Base-by-base conservation (phyloP, 768 basidiomycete genomes). In the Lanmaoa pseudosensibilis region DNA sequence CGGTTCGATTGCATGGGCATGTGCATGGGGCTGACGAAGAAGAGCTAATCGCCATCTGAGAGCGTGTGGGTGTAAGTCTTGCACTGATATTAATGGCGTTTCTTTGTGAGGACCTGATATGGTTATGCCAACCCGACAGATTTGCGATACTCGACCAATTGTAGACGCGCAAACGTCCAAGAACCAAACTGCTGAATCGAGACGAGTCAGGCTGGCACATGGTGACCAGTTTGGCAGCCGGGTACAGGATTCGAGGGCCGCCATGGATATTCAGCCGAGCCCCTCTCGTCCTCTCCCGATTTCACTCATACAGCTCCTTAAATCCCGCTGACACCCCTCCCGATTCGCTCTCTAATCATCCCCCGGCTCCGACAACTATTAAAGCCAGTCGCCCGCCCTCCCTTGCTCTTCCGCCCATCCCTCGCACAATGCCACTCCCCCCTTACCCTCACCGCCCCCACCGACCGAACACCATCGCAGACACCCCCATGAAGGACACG, bases 121-220 rank as follows among this genome's bases (percentile, higher is more conserved):
- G 50, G 66, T 12, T 21, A 38, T 36, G 27, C 30, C 25, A 59
- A 19, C 60, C 67, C 49, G 58, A 55, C 34, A 63, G 61, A 63
- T 59, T 63, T 64, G 62, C 62, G 62, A 67, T 34, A 52, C 18
- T 44, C 39, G 50, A 50, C 65, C 60, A 47, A 40, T 65, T 49
- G 52, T 41, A 65, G 63, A 37, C 53, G 55, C 56, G 56, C 61
- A 50, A 52, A 41, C 50, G 15, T 46, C 34, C 63, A 52, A 57
- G 66, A 65, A 56, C 56, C 54, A 55, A 47, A 39, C 63, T 50
- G 48, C 69, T 72, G 68, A 74, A 70, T 74, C 71, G 67, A 67
- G 58, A 61, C 73, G 75, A 80, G 78, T 80, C 78, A 80, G 69
- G 27, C 52, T 69, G 62, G 66, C 69, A 75, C 70, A 71, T 63